Percentiles rank a stretch among this genome's conserved stretches.
Conservation (phyloP, 345 rosid genomes). For the Eucalyptus globulus region DNA sequence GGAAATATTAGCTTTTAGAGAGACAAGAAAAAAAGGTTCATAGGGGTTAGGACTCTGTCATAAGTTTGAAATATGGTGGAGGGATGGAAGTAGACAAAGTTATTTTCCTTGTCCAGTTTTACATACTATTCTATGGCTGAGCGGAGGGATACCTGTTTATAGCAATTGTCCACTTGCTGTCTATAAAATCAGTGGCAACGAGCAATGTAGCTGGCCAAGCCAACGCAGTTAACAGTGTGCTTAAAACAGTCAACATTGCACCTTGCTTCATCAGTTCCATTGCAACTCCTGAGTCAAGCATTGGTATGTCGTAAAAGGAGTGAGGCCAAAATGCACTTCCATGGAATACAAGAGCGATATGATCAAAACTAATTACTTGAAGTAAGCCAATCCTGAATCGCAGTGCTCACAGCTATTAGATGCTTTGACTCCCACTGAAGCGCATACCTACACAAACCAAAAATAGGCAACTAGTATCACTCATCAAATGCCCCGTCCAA, state of each 20-base stretch:
- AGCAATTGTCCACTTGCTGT: constrained; percentile 90
- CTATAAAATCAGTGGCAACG: constrained; percentile 80
- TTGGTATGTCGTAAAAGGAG: background rate
- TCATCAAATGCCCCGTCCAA: background rate
- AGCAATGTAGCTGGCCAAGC: constrained; percentile 90
- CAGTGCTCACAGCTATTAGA: constrained; percentile 89
- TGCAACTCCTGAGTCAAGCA: constrained; percentile 48
- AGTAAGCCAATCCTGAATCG: constrained; percentile 96
- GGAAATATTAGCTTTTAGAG: background rate
- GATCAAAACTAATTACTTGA: constrained; percentile 59
- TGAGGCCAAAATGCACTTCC: background rate
- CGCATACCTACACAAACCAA: constrained; percentile 42
- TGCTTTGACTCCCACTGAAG: constrained; percentile 91
- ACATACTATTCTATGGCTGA: background rate
- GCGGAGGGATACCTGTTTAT: constrained; percentile 55
- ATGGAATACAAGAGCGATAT: background rate
- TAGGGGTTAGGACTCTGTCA: background rate
- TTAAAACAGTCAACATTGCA: constrained; percentile 91
- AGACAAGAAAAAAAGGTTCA: background rate
- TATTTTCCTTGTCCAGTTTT: background rate
- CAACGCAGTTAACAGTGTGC: constrained; percentile 67
- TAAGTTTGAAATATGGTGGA: background rate
- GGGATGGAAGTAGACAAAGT: background rate
- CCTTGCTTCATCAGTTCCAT: constrained; percentile 87
- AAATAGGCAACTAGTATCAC: background rate